These are phyloP conservation scores for Jackrogersella minutella DNA, from an alignment of 495 filamentous ascomycete genomes.

Conservation along the genomic window DNA sequence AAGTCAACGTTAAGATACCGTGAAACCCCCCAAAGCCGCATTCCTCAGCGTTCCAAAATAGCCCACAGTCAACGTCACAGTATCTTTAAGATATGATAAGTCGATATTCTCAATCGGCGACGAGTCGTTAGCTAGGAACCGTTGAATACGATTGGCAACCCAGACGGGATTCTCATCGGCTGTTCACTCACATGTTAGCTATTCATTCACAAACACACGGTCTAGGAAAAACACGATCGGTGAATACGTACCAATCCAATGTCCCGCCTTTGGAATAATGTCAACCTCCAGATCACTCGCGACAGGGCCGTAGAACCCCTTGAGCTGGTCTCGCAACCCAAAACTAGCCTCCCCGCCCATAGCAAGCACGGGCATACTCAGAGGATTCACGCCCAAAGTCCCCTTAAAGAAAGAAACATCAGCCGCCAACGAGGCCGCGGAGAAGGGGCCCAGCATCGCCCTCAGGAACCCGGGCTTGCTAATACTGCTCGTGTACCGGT, in stretches of 20 bases:
- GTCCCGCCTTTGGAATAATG: conserved; percentile 39
- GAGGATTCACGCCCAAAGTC: conserved; percentile 9
- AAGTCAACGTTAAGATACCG: conserved; percentile 1
- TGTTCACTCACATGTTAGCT: conserved; percentile 2
- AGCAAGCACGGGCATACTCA: conserved; percentile 21
- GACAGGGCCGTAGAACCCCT: conserved; percentile 7
- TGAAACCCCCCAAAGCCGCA: conserved; percentile 18
- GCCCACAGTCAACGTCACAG: conserved; percentile 30
- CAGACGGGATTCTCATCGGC: conserved; percentile 42
- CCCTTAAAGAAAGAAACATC: conserved; percentile 38
- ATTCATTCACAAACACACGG: not conserved
- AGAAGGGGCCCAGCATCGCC: conserved; percentile 40
- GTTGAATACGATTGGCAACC: conserved; percentile 30
- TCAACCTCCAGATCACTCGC: conserved; percentile 34
- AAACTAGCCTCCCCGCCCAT: conserved; percentile 41
- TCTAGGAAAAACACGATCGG: not conserved
- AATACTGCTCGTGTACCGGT: conserved; percentile 33
- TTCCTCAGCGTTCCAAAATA: conserved; percentile 20
- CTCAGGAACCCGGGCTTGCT: conserved; percentile 42
- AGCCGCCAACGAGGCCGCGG: conserved; percentile 7
- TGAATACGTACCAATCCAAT: conserved; percentile 42
- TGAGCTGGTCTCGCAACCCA: not conserved
- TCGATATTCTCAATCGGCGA: not conserved
- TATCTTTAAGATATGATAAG: conserved; percentile 2
- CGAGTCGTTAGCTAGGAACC: conserved; percentile 23